Base-by-base conservation (phyloP, 495 filamentous ascomycete species). In the Acidomyces sp. region DNA sequence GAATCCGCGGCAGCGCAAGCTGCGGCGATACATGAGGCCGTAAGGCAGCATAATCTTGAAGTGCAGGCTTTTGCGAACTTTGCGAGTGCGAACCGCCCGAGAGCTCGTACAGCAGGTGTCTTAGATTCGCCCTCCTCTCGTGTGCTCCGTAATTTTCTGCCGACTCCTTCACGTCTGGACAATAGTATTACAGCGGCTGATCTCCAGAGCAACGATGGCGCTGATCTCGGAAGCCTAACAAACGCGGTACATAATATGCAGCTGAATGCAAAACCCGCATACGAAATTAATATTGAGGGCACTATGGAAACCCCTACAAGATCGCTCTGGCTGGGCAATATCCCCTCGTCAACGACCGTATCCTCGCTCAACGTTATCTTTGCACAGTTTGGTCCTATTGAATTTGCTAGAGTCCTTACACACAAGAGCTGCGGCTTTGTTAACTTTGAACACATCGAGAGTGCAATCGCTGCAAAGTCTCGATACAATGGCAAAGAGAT, bases 371-470 rank as follows among this genome's bases (percentile, higher is more conserved):
- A 82, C 36, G 83, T 86, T 41, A 93, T 95, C 60, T 97, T 97
- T 60, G 80, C 81, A 54, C 65, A 77, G 31, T 92, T 90, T 49
- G 90, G 90, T 12, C 77, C 81, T 17, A 93, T 97, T 52, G 75
- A 87, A 49, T 94, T 88, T 12, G 86, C 84, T 25, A 71, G 90
- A 43, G 92, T 97, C 11, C 68, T 97, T 47, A 94, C 90, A 10
- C 90, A 97, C 67, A 97, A 97, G 73, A 96, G 93, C 55, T 97
- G 90, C 58, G 90, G 90, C 4, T 97, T 97, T 52, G 86, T 97
- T 56, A 97, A 97, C 60, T 97, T 93, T 51, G 84, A 95, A 62
- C 75, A 72, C 48, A 58, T 86, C 18, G 83, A 93, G 23, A 92
- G 83, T 54, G 92, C 90, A 33, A 81, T 93, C 21, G 73, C 82